Percentiles rank a stretch among this genome's conserved stretches.
phyloP scores from a whole-genome alignment of 1,284 basidiomycete genomes.

The Volvariella volvacea region DNA sequence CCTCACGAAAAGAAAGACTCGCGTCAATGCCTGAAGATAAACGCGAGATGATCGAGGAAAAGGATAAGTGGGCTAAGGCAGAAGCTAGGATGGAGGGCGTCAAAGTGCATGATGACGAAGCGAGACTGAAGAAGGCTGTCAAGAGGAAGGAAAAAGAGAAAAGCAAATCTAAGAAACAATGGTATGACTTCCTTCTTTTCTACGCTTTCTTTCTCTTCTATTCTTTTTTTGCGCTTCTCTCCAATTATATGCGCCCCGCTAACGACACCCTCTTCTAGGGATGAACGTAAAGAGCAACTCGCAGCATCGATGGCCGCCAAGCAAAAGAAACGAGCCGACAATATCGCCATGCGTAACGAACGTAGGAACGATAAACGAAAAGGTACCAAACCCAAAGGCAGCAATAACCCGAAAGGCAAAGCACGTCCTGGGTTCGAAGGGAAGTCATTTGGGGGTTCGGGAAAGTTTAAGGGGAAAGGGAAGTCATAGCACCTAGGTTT shows the following conservation, averaged over 20 bases:
- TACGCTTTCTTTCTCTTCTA: slow-evolving; percentile 1
- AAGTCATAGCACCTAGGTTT: too few relatives aligned
- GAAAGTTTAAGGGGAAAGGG: slow-evolving; percentile 8
- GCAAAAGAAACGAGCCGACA: slow-evolving; percentile 85
- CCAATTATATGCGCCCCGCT: too few relatives aligned
- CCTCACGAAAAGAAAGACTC: slow-evolving; percentile 67
- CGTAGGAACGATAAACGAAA: slow-evolving; percentile 70
- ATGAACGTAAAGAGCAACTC: slow-evolving; percentile 76
- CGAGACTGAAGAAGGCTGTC: slow-evolving; percentile 78
- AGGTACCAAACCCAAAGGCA: slow-evolving; percentile 32
- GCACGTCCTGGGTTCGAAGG: slow-evolving; percentile 79
- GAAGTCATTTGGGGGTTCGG: slow-evolving; percentile 60
- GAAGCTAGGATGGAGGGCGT: slow-evolving; percentile 78
- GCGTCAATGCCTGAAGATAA: slow-evolving; percentile 73
- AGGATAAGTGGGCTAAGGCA: slow-evolving; percentile 83
- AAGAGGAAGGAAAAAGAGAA: slow-evolving; percentile 90
- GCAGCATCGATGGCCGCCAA: slow-evolving; percentile 68
- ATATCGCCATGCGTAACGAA: slow-evolving; percentile 79
- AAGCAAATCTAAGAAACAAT: slow-evolving; percentile 72
- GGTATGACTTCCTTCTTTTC: slow-evolving; percentile 44
- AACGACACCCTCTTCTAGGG: slow-evolving; percentile 48
- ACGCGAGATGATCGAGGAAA: slow-evolving; percentile 69
- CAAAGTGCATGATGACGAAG: slow-evolving; percentile 83
- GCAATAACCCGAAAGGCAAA: slow-evolving; percentile 31
- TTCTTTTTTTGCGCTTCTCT: slow-evolving; percentile 1